phyloP scores from a whole-genome alignment of 148 eudicot species.

The Chenopodium suecicum region DNA sequence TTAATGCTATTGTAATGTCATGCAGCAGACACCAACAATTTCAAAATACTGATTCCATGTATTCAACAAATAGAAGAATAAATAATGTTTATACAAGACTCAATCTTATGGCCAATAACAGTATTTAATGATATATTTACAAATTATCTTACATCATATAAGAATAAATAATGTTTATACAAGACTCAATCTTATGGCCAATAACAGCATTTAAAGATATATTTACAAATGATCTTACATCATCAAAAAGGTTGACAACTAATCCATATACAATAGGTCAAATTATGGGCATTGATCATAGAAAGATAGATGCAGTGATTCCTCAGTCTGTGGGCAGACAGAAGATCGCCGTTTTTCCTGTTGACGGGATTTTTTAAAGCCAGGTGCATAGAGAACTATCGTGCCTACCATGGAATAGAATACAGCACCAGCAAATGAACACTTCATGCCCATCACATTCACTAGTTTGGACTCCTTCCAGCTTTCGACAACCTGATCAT shows the following conservation, averaged over 20 bases:
- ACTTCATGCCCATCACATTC: constrained; percentile 18
- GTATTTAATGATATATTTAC: not conserved
- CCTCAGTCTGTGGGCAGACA: not conserved
- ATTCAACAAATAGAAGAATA: not conserved
- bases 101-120: not conserved
- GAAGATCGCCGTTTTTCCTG: not conserved
- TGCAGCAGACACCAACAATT: not conserved
- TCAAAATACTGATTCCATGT: not conserved
- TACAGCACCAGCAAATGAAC: constrained; percentile 9
- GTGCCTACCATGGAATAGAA: constrained; percentile 13
- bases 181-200: not conserved
- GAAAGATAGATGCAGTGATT: not conserved
- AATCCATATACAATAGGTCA: not conserved
- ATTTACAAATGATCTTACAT: not conserved
- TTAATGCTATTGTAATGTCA: not conserved
- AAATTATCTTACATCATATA: not conserved
- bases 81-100: not conserved
- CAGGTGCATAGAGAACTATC: not conserved
- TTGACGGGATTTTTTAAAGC: not conserved
- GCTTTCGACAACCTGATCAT: constrained; percentile 20
- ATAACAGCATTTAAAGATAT: not conserved
- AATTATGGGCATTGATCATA: not conserved
- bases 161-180: not conserved
- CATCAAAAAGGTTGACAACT: not conserved
- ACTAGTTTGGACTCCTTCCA: constrained; percentile 20